A percentile compares a stretch with the other conserved stretches of the same genome.
These are phyloP conservation scores for Paecilomyces formosus DNA, from an alignment of 2,329 filamentous ascomycete genomes.

Conservation along the genomic window DNA sequence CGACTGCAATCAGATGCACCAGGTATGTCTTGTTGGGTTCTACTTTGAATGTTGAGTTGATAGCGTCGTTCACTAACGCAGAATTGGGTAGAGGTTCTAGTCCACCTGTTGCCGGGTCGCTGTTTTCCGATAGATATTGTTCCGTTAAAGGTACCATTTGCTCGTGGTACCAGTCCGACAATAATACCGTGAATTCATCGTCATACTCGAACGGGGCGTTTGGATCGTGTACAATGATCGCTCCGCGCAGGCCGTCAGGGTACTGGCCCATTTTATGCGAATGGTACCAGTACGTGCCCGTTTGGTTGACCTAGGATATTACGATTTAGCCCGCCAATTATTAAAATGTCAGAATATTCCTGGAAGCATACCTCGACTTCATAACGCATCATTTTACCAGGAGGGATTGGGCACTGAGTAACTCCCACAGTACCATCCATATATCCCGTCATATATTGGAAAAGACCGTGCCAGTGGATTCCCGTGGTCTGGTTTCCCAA, in stretches of 20 bases:
- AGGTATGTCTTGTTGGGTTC: constrained; percentile 64
- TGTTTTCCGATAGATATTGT: constrained; percentile 36
- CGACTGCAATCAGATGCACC: constrained; percentile 65
- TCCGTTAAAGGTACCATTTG: constrained; percentile 44
- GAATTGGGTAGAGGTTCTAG: constrained; percentile 60
- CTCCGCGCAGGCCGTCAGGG: constrained; percentile 60
- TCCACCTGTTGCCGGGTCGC: constrained; percentile 42
- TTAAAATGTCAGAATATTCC: background rate
- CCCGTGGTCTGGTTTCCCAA: constrained; percentile 30
- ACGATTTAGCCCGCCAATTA: background rate
- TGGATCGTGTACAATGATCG: constrained; percentile 58
- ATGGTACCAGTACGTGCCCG: constrained; percentile 76
- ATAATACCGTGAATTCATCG: constrained; percentile 56
- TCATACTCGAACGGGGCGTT: constrained; percentile 56
- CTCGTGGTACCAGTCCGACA: constrained; percentile 66
- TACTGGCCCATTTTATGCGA: constrained; percentile 62
- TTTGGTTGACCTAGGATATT: constrained; percentile 46
- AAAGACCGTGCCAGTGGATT: constrained; percentile 62
- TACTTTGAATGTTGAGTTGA: constrained; percentile 52
- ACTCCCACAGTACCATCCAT: constrained; percentile 65
- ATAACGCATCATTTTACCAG: constrained; percentile 61
- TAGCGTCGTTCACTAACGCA: constrained; percentile 64
- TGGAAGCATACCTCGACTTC: constrained; percentile 46
- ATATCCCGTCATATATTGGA: constrained; percentile 56
- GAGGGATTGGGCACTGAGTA: constrained; percentile 60